Evolutionary conservation across 1,139 yeast genomes (phyloP), one percentile per base, ranked within the genome.

Genomic region (Suhomyces bolitotheri): DNA sequence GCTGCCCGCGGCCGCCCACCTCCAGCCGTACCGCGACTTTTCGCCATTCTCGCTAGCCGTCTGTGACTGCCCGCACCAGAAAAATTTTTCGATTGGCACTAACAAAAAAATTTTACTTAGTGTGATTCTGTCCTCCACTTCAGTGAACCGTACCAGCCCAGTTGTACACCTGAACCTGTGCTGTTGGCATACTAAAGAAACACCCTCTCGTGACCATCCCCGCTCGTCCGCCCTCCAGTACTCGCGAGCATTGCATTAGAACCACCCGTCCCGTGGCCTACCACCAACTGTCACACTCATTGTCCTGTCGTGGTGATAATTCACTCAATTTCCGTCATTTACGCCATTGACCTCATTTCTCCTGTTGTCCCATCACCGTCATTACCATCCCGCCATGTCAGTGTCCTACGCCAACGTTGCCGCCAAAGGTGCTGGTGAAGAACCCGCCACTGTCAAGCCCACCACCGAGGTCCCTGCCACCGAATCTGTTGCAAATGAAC

Each of bases 321-420:
- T 8, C 20, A 8, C 20, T 8, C 20, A n/a, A 7, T 17, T 17
- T 8, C 20, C 20, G 6, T 17, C 20, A 17, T 17, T 17, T 17
- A 17, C 20, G 20, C 20, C 20, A 8, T 8, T 8, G 8, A 6
- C 20, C 20, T 17, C 8, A 6, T 17, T 6, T 17, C 20, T 17
- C 20, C 20, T 7, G 6, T 17, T 8, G 8, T 8, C 26, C 26
- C 26, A 5, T 6, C 25, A 10, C 9, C 13, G 24, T 22, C 25
- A 4, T 13, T 11, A 13, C 25, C 25, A 22, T 11, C 14, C 14
- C 25, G 16, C 33, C 21, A 36, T 42, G 44, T 45, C 60, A 22
- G 44, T 62, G 45, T 50, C 65, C 34, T 69, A 69, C 48, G 74
- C 74, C 42, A 66, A 67, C 41, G 60, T 64, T 33, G 75, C 71